These are phyloP conservation scores for Leccinum broughii DNA, from an alignment of 768 basidiomycete species.

Conservation along the genomic window DNA sequence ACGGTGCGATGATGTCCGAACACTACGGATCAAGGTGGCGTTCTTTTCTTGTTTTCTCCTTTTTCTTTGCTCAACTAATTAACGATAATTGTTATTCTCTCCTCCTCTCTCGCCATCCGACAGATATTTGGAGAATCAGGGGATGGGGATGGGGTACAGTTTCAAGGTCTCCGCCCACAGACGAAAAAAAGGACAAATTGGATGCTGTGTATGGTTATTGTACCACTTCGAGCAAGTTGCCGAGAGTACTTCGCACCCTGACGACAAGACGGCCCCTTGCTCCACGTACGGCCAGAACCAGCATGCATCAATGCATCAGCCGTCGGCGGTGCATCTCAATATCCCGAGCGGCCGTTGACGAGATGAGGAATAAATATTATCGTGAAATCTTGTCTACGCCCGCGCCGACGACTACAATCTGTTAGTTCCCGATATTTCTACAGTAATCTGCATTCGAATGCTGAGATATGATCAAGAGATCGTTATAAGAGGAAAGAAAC, in stretches of 20 bases:
- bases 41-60: not conserved
- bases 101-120: not conserved
- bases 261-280: not conserved
- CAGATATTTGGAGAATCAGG: not conserved
- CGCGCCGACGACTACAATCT: not conserved
- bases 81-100: not conserved
- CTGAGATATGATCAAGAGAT: not conserved
- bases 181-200: not conserved
- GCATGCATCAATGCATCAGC: not conserved
- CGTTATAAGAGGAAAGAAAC: not conserved
- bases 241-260: not conserved
- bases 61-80: not conserved
- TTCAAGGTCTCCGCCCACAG: not conserved
- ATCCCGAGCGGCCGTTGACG: not conserved
- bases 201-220: not conserved
- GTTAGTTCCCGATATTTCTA: not conserved
- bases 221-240: not conserved
- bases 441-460: not conserved
- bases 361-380: not conserved
- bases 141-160: not conserved
- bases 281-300: not conserved
- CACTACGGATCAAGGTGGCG: not conserved
- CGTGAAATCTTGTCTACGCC: not conserved
- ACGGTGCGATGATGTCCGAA: not conserved
- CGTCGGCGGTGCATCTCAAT: not conserved